Evolutionary conservation across 2,329 filamentous ascomycete species (phyloP).

Genomic region (Penicillium brasilianum): DNA sequence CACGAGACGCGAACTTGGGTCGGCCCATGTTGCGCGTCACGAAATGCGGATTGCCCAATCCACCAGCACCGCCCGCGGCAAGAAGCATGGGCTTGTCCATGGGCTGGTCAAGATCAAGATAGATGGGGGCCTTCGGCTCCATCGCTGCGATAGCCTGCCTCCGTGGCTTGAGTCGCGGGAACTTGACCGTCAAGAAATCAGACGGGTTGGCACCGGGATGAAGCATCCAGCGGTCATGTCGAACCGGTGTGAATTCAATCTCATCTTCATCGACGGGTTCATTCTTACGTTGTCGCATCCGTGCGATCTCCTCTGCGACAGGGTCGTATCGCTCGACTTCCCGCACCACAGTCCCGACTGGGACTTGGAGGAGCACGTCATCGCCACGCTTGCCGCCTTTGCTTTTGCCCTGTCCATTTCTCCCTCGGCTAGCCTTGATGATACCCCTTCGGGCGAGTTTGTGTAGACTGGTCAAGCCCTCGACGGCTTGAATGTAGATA

Average conservation of each 20-base stretch:
- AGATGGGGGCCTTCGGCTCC: constrained; percentile 74
- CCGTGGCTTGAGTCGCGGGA: constrained; percentile 62
- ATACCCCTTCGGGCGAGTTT: constrained; percentile 81
- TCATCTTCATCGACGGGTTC: constrained; percentile 25
- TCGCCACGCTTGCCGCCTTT: constrained; percentile 76
- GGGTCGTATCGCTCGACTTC: constrained; percentile 83
- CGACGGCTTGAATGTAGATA: constrained; percentile 90
- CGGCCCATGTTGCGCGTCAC: constrained; percentile 73
- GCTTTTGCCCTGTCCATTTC: constrained; percentile 54
- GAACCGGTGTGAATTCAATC: constrained; percentile 48
- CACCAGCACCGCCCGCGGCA: constrained; percentile 84
- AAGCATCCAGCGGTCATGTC: constrained; percentile 78
- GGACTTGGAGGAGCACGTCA: constrained; percentile 86
- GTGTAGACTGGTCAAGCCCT: constrained; percentile 89
- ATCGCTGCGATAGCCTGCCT: constrained; percentile 64
- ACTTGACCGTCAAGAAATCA: constrained; percentile 65
- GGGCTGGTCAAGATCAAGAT: constrained; percentile 73
- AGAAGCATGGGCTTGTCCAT: constrained; percentile 85
- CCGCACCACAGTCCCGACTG: constrained; percentile 86
- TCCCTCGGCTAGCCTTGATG: constrained; percentile 52
- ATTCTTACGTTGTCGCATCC: constrained; percentile 15
- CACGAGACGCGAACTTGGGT: constrained; percentile 87
- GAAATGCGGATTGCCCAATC: constrained; percentile 93
- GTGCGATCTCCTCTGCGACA: constrained; percentile 66
- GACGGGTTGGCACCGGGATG: constrained; percentile 80